Base-by-base conservation (phyloP, 768 basidiomycete genomes). In the Russula abietina region DNA sequence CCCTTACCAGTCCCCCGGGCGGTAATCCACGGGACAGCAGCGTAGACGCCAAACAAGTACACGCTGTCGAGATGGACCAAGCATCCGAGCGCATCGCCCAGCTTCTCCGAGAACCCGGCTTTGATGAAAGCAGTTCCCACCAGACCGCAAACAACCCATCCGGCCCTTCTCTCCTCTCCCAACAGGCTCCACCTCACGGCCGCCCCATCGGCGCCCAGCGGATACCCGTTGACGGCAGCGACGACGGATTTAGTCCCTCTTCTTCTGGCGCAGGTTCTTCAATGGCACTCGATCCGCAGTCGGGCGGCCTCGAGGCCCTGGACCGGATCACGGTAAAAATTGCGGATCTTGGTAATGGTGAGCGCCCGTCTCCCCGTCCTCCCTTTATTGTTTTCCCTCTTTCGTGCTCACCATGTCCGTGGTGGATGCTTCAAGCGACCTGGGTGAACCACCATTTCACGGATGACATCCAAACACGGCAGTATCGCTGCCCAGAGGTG, bases 371-470 rank as follows among this genome's bases (percentile, higher is more conserved):
- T 43, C 17, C 43, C 62, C 45, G 61, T 17, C 50, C 46, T 58
- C 24, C 62, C 48, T 12, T 66, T 55, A 59, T 52, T 19, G 30
- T 33, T n/a, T 53, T 54, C 22, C 22, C n/a, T 2, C n/a, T 32
- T 32, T 14, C 61, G 59, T 48, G 51, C 45, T 53, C 56, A 7
- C 17, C n/a, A 24, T 52, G 17, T 49, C 48, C n/a, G 19, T 33
- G 51, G n/a, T 36, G 48, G 49, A 41, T 32, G 8, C 41, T 30
- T 30, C 16, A 68, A 87, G 90, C 90, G 11, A 92, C 90, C 1
- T 91, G 90, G 90, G 84, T 84, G 33, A 91, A 96, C 70, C 91
- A 98, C 68, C 97, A 98, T 72, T 99, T 98, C 67, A 98, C 97
- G 48, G 96, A 99, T 75, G 97, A 98, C 70, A 98, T 98, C 69